These are phyloP conservation scores for Calonectria montana DNA, from an alignment of 2,329 filamentous ascomycete genomes.

Conservation along the genomic window DNA sequence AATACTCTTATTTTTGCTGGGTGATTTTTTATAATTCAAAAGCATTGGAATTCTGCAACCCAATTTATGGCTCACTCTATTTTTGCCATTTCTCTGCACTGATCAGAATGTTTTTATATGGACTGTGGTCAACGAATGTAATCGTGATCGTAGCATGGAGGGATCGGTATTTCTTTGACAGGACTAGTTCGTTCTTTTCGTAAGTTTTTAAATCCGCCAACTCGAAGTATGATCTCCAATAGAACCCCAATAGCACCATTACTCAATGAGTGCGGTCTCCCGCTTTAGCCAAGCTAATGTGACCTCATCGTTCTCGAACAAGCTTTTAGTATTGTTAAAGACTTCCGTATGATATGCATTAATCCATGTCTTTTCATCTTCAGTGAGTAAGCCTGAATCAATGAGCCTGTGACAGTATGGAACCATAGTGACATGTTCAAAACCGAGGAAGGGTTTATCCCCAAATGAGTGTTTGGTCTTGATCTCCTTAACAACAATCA, in stretches of 20 bases:
- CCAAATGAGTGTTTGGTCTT: conserved; percentile 89
- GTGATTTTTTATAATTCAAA: too few species aligned
- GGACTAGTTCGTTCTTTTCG: not conserved
- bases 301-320: conserved; percentile 78
- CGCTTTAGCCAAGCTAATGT: conserved; percentile 85
- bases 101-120: too few species aligned
- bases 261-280: conserved; percentile 77
- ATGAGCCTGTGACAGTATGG: conserved; percentile 93
- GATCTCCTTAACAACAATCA: conserved; percentile 91
- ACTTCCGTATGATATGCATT: conserved; percentile 88
- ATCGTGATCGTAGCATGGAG: not conserved
- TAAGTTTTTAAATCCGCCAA: too few species aligned
- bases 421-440: conserved; percentile 97
- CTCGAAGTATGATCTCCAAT: not conserved
- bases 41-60: not conserved
- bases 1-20: not conserved
- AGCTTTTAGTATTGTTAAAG: conserved; percentile 81
- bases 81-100: not conserved
- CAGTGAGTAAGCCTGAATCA: conserved; percentile 77
- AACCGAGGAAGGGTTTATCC: conserved; percentile 93
- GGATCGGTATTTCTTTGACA: not conserved
- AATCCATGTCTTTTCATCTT: conserved; percentile 84
- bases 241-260: not conserved
- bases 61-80: not conserved
- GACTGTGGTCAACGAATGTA: not conserved